Conservation (phyloP, 352 stramenopile species). For the Phytophthora tentaculata region DNA sequence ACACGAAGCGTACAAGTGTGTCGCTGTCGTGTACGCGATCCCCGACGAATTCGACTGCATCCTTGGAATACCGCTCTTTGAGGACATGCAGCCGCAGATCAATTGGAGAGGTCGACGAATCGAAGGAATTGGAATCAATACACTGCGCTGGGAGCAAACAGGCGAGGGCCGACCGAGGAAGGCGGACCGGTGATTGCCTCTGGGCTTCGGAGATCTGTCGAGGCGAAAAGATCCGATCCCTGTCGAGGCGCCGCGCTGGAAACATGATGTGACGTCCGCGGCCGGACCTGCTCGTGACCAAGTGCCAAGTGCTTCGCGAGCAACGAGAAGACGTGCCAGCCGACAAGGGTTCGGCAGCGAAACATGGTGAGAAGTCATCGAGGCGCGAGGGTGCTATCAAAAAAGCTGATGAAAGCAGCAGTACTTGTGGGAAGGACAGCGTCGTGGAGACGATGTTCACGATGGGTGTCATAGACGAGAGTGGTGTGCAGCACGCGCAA, state of each 20-base stretch:
- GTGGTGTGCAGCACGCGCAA: background rate
- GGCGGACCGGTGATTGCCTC: background rate
- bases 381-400: background rate
- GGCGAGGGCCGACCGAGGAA: background rate
- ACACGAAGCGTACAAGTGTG: background rate
- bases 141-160: background rate
- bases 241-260: background rate
- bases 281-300: background rate
- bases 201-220: background rate
- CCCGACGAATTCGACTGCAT: slow-evolving; percentile 7
- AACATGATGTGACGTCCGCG: background rate
- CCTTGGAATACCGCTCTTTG: slow-evolving; percentile 15
- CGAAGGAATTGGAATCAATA: slow-evolving; percentile 8
- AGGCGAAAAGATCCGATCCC: background rate
- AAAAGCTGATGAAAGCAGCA: background rate
- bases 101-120: slow-evolving; percentile 14
- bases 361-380: background rate
- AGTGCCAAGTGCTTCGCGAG: background rate
- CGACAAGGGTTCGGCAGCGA: background rate
- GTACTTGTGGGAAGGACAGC: background rate
- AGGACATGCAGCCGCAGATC: slow-evolving; percentile 12
- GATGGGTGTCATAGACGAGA: background rate
- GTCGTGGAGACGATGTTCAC: background rate
- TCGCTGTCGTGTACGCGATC: background rate
- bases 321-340: background rate